These are phyloP conservation scores for Pleurotus djamor DNA, from an alignment of 768 basidiomycete genomes.

Conservation along the genomic window DNA sequence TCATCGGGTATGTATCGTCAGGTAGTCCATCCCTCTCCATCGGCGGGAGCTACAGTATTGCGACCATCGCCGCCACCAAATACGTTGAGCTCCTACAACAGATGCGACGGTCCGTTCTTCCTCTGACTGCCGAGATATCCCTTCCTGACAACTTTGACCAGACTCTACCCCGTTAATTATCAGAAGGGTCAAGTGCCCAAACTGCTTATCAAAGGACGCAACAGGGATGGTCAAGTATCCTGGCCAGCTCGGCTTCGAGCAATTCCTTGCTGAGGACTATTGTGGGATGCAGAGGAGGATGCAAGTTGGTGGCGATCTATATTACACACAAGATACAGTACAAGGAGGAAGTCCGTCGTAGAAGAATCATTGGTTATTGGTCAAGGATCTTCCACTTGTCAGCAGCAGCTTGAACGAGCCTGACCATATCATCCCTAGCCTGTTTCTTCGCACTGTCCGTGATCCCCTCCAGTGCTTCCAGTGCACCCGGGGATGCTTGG, in stretches of 20 bases:
- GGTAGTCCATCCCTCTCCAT: conserved; percentile 80
- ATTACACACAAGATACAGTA: not conserved
- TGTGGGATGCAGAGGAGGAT: not conserved
- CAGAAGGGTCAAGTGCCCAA: conserved; percentile 16
- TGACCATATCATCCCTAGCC: conserved; percentile 72
- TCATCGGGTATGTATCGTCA: conserved; percentile 84
- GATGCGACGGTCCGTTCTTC: conserved; percentile 25
- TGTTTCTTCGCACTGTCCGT: conserved; percentile 82
- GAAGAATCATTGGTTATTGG: not conserved
- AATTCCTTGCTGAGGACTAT: conserved; percentile 12
- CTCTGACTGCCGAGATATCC: not conserved
- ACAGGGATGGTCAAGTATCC: conserved; percentile 52
- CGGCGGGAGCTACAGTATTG: conserved; percentile 79
- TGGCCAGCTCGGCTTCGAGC: conserved; percentile 46
- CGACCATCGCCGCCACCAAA: conserved; percentile 57
- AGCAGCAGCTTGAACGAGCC: conserved; percentile 69
- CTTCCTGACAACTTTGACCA: not conserved
- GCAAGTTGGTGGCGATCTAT: conserved; percentile 1
- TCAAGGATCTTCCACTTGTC: conserved; percentile 71
- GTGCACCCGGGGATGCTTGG: conserved; percentile 62
- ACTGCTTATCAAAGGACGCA: conserved; percentile 63
- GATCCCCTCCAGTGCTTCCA: conserved; percentile 78
- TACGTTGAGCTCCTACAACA: conserved; percentile 55
- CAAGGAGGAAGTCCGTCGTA: not conserved
- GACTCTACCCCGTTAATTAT: not conserved